These are phyloP conservation scores for Tuber microsphaerosporum DNA, from an alignment of 495 filamentous ascomycete species.

Conservation along the genomic window DNA sequence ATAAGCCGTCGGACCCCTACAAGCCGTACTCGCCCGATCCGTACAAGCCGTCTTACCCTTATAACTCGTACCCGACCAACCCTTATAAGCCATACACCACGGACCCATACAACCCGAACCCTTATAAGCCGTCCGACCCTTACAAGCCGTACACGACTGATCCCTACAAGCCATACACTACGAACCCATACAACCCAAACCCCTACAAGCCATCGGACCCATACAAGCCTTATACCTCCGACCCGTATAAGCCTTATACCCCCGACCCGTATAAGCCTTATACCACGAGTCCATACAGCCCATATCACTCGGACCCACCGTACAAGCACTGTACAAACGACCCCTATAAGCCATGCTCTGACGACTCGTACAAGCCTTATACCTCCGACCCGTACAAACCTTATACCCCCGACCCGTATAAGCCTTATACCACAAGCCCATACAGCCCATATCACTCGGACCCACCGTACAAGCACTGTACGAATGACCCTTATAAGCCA, in stretches of 20 bases:
- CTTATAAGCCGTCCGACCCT: neutral
- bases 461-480: no score
- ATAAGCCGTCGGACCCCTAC: neutral
- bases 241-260: neutral
- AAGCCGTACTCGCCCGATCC: neutral
- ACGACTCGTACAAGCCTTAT: neutral
- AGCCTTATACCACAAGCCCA: neutral
- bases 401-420: neutral
- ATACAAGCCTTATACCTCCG: neutral
- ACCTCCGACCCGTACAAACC: neutral
- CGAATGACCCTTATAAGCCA: neutral
- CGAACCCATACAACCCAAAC: neutral
- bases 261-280: no score
- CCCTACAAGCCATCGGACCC: neutral
- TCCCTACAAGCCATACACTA: slow-evolving; percentile 10
- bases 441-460: no score
- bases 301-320: no score
- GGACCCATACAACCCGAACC: neutral
- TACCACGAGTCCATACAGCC: no score
- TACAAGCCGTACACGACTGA: neutral
- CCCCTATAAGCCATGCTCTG: neutral
- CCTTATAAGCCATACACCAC: neutral
- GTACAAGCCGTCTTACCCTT: neutral
- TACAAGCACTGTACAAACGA: no score
- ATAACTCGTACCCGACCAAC: neutral